Evolutionary conservation across 1,139 yeast species (phyloP).

Genomic region (Geotrichum bryndzae): DNA sequence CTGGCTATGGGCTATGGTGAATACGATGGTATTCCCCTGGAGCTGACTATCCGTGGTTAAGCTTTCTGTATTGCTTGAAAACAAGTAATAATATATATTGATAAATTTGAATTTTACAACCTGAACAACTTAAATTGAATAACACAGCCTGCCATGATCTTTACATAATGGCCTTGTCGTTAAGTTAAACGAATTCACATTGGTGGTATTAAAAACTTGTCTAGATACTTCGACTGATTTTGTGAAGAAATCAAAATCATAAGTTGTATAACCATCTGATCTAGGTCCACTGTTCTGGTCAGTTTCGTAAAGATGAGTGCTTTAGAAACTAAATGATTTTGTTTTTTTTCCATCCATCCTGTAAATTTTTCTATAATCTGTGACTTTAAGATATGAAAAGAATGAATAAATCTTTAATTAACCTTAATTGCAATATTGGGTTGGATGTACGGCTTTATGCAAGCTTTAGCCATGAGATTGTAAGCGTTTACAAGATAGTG

Average conservation of each 20-base stretch:
- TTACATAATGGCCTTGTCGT: no score
- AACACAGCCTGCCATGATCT: no score
- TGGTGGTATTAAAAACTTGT: background rate
- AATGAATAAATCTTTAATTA: background rate
- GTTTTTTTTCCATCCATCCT: no score
- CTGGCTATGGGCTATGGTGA: conserved; percentile 85
- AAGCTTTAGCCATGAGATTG: no score
- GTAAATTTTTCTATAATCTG: no score
- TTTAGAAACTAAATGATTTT: no score
- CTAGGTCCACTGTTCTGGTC: background rate
- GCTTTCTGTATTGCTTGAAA: background rate
- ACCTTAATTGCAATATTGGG: no score
- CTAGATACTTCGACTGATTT: background rate
- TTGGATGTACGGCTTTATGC: no score
- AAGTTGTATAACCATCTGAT: no score
- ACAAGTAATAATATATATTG: background rate
- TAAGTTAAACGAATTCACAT: no score
- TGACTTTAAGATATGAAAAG: background rate
- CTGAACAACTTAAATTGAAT: background rate
- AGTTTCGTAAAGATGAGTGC: background rate
- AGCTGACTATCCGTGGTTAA: conserved; percentile 15
- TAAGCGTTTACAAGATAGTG: no score
- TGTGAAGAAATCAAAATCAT: no score
- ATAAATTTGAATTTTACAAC: background rate
- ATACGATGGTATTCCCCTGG: conserved; percentile 81